Conservation (phyloP, 257 asterid genomes). For the Solanum infundibuliforme region DNA sequence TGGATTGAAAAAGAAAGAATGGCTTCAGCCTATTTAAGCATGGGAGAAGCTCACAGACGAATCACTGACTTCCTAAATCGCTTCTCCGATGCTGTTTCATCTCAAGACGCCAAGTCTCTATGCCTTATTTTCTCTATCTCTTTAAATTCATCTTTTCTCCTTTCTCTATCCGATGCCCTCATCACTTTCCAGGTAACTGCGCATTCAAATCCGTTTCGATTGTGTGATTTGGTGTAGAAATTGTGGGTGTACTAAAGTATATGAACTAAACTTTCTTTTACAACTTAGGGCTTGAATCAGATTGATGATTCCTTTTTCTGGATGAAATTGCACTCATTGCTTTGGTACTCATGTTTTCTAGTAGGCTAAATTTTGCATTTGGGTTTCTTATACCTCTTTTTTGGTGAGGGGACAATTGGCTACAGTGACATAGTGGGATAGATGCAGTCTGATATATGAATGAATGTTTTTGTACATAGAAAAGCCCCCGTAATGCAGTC, state of each 20-base stretch:
- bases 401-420: neutral
- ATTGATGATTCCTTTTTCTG: neutral
- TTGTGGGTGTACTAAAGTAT: neutral
- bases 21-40: conserved; percentile 36
- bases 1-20: neutral
- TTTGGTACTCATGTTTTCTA: neutral
- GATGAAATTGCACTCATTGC: neutral
- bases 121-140: conserved; percentile 69
- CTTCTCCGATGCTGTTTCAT: conserved; percentile 67
- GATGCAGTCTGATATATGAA: neutral
- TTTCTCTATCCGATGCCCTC: conserved; percentile 76
- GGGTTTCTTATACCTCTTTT: neutral
- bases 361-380: neutral
- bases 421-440: neutral
- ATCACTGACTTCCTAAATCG: conserved; percentile 63
- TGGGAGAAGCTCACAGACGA: conserved; percentile 90
- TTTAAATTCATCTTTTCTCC: conserved; percentile 44
- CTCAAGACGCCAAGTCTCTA: conserved; percentile 67
- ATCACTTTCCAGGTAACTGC: conserved; percentile 71
- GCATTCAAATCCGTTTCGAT: neutral
- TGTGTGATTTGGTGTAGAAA: neutral
- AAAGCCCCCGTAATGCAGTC: neutral
- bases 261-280: neutral
- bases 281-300: neutral
- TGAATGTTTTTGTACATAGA: neutral